These are phyloP conservation scores for Wilcoxina mikolae DNA, from an alignment of 495 filamentous ascomycete genomes.

Conservation along the genomic window DNA sequence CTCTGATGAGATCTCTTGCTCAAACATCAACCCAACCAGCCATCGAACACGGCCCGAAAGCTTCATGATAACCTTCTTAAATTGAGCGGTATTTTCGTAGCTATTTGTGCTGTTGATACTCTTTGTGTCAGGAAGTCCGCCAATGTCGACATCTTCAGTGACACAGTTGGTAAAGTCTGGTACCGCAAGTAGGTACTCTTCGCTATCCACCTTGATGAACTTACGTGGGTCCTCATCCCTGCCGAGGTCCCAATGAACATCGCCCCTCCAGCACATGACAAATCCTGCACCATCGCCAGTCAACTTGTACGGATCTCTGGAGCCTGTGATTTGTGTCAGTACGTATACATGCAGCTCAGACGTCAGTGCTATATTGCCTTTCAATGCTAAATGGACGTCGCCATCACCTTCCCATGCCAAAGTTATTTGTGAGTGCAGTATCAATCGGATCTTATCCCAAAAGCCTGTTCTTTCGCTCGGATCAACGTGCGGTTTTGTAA, in stretches of 20 bases:
- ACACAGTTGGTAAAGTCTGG: slow-evolving; percentile 87
- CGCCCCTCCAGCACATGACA: slow-evolving; percentile 91
- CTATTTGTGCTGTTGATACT: slow-evolving; percentile 48
- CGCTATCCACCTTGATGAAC: slow-evolving; percentile 91
- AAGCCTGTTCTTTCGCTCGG: slow-evolving; percentile 88
- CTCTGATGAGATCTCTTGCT: slow-evolving; percentile 49
- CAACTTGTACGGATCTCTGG: slow-evolving; percentile 84
- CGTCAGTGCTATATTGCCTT: slow-evolving; percentile 42
- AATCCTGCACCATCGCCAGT: slow-evolving; percentile 89
- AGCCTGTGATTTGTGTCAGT: slow-evolving; percentile 33
- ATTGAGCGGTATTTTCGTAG: slow-evolving; percentile 57
- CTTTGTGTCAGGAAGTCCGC: slow-evolving; percentile 44
- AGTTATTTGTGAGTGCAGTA: slow-evolving; percentile 80
- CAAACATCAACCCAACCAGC: slow-evolving; percentile 81
- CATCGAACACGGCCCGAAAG: slow-evolving; percentile 86
- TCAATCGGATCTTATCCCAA: slow-evolving; percentile 96
- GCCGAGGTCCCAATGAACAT: slow-evolving; percentile 74
- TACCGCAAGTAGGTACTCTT: slow-evolving; percentile 83
- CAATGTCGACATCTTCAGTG: slow-evolving; percentile 44
- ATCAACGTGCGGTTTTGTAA: slow-evolving; percentile 89
- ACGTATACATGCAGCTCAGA: not conserved
- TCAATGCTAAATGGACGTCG: slow-evolving; percentile 86
- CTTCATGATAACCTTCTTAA: slow-evolving; percentile 98
- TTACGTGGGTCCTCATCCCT: slow-evolving; percentile 69
- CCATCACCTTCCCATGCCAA: slow-evolving; percentile 89